Conservation (phyloP, 345 rosid genomes). For the Excoecaria cochinchinensis region DNA sequence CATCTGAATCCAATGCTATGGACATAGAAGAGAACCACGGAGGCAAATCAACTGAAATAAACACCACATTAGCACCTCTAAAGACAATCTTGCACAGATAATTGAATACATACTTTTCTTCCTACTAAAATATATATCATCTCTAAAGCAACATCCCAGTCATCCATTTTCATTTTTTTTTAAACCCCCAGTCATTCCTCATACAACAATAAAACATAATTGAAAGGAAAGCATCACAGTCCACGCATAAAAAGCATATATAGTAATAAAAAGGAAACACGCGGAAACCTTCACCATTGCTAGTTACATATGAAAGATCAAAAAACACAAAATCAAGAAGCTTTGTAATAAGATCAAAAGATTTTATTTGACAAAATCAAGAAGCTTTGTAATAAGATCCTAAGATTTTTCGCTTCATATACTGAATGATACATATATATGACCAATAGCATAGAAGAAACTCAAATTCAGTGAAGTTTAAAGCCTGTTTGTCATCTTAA, state of each 20-base stretch:
- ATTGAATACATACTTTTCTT: background rate
- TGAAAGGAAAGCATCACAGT: too few relatives aligned
- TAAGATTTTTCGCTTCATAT: background rate
- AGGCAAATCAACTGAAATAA: constrained; percentile 82
- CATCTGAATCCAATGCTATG: constrained; percentile 68
- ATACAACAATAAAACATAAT: too few relatives aligned
- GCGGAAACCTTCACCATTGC: too few relatives aligned
- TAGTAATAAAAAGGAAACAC: background rate
- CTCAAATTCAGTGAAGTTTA: background rate
- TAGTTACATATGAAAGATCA: background rate
- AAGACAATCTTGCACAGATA: background rate
- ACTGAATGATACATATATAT: background rate
- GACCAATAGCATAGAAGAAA: background rate
- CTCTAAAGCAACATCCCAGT: too few relatives aligned
- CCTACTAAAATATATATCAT: too few relatives aligned
- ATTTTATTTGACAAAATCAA: background rate
- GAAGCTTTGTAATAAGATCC: background rate
- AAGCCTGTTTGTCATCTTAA: too few relatives aligned
- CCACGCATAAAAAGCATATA: too few relatives aligned
- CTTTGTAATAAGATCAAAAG: background rate
- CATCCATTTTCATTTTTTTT: too few relatives aligned
- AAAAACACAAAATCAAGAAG: background rate
- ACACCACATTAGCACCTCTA: constrained; percentile 20
- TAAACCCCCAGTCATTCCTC: too few relatives aligned
- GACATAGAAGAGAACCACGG: constrained; percentile 87